These are phyloP conservation scores for Candida peoriensis DNA, from an alignment of 805 yeast genomes.

Conservation along the genomic window DNA sequence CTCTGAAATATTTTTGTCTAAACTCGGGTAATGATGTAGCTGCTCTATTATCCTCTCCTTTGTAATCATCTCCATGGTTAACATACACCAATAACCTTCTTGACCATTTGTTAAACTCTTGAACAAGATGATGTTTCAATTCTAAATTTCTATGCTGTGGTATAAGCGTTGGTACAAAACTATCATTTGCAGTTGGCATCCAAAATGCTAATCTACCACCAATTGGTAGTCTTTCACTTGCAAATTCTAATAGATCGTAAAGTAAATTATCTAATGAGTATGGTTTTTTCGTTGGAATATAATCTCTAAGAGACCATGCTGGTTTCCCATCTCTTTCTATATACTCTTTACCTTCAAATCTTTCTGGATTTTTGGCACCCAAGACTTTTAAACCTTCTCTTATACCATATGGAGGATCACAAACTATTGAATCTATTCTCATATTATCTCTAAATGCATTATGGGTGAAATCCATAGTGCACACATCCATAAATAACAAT, in stretches of 20 bases:
- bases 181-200: slow-evolving; percentile 97
- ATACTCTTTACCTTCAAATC: slow-evolving; percentile 67
- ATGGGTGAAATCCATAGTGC: slow-evolving; percentile 94
- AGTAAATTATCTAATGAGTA: slow-evolving; percentile 73
- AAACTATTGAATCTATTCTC: slow-evolving; percentile 71
- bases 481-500: slow-evolving; percentile 59
- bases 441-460: slow-evolving; percentile 66
- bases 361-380: slow-evolving; percentile 71
- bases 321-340: slow-evolving; percentile 72
- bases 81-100: slow-evolving; percentile 79
- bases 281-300: slow-evolving; percentile 89
- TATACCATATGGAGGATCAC: slow-evolving; percentile 98
- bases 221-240: slow-evolving; percentile 64
- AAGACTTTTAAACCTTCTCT: slow-evolving; percentile 92
- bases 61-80: slow-evolving; percentile 51
- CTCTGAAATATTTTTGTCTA: slow-evolving; percentile 23
- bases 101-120: slow-evolving; percentile 91
- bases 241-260: slow-evolving; percentile 71
- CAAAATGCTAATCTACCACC: slow-evolving; percentile 87
- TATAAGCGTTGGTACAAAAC: slow-evolving; percentile 57
- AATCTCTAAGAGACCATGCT: slow-evolving; percentile 75
- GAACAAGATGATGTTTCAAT: slow-evolving; percentile 70
- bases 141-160: slow-evolving; percentile 77
- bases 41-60: slow-evolving; percentile 41
- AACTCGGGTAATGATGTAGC: slow-evolving; percentile 24